Evolutionary conservation across 306 rosid genomes (phyloP), one percentile per base, ranked within the genome.

Genomic region (Begonia peltatifolia): DNA sequence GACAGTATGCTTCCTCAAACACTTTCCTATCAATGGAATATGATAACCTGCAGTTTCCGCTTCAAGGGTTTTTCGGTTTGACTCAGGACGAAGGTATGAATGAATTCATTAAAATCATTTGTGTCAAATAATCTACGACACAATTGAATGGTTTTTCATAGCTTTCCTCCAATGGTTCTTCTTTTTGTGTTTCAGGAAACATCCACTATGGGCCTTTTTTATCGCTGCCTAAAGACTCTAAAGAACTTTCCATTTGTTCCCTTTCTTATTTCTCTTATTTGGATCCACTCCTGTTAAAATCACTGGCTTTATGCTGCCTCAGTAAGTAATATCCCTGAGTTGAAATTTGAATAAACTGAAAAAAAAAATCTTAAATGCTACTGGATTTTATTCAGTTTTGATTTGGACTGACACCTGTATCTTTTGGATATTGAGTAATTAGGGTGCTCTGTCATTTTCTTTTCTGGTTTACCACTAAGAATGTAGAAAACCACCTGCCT

Each of bases 181-280:
- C 17, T 69, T 42, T 59, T 66, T 46, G 15, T 70, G 58, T 74
- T 76, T 73, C 83, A 83, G 97, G 78, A 63, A 61, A 60, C 46
- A 56, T 63, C 51, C 41, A 52, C 54, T 79, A 63, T 52, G 92
- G 95, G 61, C 95, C 95, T 49, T 90, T 90, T 63, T 63, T 74
- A 67, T 68, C 66, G 68, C 92, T 90, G 73, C 80, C 94, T 57
- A 76, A 60, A 63, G 84, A 83, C 59, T 74, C 65, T 57, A 95
- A 90, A 67, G 92, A 83, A 65, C 79, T 86, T 62, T 69, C 84
- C 53, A 67, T 90, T n/a, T 78, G 82, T 70, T 78, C 79, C 63
- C 73, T 86, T 58, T 70, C 63, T 68, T 86, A 81, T 71, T 69
- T 83, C 60, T 75, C 92, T 59, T 60, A 75, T 69, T 63, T 86